phyloP scores from a whole-genome alignment of 768 basidiomycete species.

The Leccinum variicolor region DNA sequence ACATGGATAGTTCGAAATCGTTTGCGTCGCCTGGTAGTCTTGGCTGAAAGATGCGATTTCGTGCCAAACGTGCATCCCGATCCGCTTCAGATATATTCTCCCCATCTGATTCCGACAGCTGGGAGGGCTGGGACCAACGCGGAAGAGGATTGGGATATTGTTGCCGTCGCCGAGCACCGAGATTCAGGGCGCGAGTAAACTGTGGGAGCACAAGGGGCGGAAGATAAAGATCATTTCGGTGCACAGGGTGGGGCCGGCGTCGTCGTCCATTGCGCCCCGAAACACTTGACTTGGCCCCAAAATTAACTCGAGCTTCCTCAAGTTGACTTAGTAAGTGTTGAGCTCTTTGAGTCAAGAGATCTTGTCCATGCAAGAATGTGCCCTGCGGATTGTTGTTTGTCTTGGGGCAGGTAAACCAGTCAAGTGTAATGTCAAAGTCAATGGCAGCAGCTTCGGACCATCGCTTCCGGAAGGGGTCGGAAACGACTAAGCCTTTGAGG shows the following conservation, averaged over 20 bases:
- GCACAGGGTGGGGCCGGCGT: conserved; percentile 17
- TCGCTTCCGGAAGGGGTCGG: conserved; percentile 34
- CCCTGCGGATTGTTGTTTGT: conserved; percentile 54
- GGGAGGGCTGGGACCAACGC: conserved; percentile 22
- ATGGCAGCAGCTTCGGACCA: conserved; percentile 71
- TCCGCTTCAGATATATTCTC: conserved; percentile 61
- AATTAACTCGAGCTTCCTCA: conserved; percentile 12
- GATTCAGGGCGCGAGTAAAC: conserved; percentile 12
- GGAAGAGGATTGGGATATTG: conserved; percentile 6
- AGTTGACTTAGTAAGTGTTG: conserved; percentile 45
- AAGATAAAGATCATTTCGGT: conserved; percentile 52
- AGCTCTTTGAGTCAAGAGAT: conserved; percentile 62
- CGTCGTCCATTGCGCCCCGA: conserved; percentile 1
- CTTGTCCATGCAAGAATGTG: conserved; percentile 68
- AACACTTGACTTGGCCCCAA: neutral
- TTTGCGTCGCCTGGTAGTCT: conserved; percentile 17
- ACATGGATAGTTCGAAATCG: conserved; percentile 50
- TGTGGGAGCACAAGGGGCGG: conserved; percentile 36
- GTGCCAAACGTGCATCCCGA: conserved; percentile 73
- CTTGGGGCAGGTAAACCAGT: conserved; percentile 65
- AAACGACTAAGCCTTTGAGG: conserved; percentile 49
- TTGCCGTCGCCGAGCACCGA: conserved; percentile 5
- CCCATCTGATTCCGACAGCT: conserved; percentile 61
- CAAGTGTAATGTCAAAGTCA: conserved; percentile 53
- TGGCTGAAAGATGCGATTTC: conserved; percentile 48